Evolutionary conservation across 2,329 filamentous ascomycete species (phyloP).

Genomic region (Xylariaceae sp.): DNA sequence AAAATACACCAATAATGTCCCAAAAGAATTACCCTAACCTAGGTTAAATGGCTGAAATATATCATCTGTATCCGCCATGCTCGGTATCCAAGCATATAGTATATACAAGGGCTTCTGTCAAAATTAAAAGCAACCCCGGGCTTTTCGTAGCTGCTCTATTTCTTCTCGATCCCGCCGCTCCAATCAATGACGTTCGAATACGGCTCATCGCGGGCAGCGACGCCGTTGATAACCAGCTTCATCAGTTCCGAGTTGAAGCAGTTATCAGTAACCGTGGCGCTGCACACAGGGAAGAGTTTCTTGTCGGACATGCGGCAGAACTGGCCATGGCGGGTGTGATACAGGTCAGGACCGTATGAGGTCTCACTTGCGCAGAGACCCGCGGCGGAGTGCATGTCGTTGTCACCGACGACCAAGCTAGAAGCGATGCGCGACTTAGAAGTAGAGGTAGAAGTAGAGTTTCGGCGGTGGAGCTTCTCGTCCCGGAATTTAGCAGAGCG

Average conservation of each 20-base stretch:
- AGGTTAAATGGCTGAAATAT: no score
- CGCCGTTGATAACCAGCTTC: slow-evolving; percentile 19
- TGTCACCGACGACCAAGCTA: slow-evolving; percentile 22
- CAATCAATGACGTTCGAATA: slow-evolving; percentile 21
- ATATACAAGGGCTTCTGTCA: no score
- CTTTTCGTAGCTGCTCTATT: no score
- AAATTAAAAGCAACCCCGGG: no score
- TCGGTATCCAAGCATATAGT: no score
- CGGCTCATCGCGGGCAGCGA: slow-evolving; percentile 15
- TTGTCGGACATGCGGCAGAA: slow-evolving; percentile 31
- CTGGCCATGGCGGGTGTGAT: slow-evolving; percentile 15
- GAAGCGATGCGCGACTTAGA: neutral
- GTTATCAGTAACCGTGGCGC: slow-evolving; percentile 6
- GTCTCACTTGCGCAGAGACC: slow-evolving; percentile 23
- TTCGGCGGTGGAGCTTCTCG: neutral
- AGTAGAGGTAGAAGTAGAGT: neutral
- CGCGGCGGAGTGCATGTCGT: slow-evolving; percentile 16
- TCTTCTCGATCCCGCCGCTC: slow-evolving; percentile 5
- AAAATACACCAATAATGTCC: no score
- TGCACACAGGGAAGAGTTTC: slow-evolving; percentile 22
- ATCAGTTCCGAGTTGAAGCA: slow-evolving; percentile 19
- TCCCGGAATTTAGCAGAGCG: slow-evolving; percentile 16
- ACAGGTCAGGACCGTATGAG: slow-evolving; percentile 26
- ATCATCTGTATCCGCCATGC: no score
- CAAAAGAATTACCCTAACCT: no score